These are phyloP conservation scores for Ustilago esculenta DNA, from an alignment of 1,284 basidiomycete species.

Conservation along the genomic window DNA sequence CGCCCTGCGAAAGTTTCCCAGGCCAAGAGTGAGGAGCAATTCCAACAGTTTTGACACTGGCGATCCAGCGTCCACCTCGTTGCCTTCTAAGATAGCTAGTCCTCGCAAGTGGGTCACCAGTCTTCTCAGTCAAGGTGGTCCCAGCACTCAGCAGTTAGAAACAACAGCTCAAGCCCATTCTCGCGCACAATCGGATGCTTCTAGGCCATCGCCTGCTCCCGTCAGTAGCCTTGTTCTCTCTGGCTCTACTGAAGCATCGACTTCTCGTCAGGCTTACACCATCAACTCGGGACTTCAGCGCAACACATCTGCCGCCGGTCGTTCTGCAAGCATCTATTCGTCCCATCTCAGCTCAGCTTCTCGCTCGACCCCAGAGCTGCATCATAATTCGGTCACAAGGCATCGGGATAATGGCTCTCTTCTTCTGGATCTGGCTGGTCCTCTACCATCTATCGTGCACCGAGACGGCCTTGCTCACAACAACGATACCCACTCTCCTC, in stretches of 20 bases:
- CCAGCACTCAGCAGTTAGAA: constrained; percentile 29
- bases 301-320: constrained; percentile 5
- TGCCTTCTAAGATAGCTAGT: constrained; percentile 22
- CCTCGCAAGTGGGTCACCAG: constrained; percentile 50
- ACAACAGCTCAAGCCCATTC: constrained; percentile 30
- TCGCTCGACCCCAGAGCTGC: constrained; percentile 39
- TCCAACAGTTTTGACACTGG: constrained; percentile 9
- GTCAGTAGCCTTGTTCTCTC: constrained; percentile 38
- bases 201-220: constrained; percentile 18
- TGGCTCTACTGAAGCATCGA: neutral
- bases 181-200: constrained; percentile 23
- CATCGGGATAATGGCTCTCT: constrained; percentile 38
- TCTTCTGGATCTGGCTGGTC: constrained; percentile 22
- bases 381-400: constrained; percentile 24
- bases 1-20: constrained; percentile 26
- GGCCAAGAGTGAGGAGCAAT: constrained; percentile 26
- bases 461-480: neutral
- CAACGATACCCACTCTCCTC: constrained; percentile 4
- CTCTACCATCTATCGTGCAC: constrained; percentile 24
- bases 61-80: constrained; percentile 8
- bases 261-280: constrained; percentile 24
- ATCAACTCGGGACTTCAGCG: constrained; percentile 39
- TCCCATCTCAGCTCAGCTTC: constrained; percentile 44
- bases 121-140: constrained; percentile 21
- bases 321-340: constrained; percentile 32